phyloP scores from a whole-genome alignment of 352 stramenopile species.

The Phytophthora sojae region DNA sequence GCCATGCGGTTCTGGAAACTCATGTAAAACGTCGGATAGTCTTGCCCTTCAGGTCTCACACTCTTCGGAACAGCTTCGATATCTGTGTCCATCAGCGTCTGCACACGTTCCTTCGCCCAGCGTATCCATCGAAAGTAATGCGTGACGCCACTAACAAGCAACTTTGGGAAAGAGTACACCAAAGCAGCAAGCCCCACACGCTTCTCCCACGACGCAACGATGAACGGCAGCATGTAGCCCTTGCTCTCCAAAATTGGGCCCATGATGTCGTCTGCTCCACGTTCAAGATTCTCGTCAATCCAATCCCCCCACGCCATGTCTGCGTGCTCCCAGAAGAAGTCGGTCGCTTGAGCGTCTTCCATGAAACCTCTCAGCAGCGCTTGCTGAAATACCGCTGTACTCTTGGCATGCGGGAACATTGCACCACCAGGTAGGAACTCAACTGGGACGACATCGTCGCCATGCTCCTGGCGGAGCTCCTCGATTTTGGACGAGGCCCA shows the following conservation, averaged over 20 bases:
- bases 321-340: constrained; percentile 68
- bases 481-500: constrained; percentile 57
- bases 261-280: constrained; percentile 55
- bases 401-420: constrained; percentile 57
- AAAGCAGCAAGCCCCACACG: constrained; percentile 41
- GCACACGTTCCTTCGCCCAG: constrained; percentile 70
- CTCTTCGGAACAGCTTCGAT: constrained; percentile 37
- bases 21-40: constrained; percentile 69
- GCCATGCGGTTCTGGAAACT: constrained; percentile 66
- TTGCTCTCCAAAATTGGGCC: constrained; percentile 53
- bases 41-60: constrained; percentile 46
- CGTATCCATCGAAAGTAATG: constrained; percentile 81
- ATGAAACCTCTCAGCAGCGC: constrained; percentile 59
- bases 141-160: constrained; percentile 52
- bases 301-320: constrained; percentile 60
- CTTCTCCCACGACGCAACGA: constrained; percentile 76
- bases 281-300: constrained; percentile 57
- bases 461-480: constrained; percentile 8
- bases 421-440: constrained; percentile 42
- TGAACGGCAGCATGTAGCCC: constrained; percentile 72
- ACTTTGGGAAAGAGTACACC: constrained; percentile 65
- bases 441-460: constrained; percentile 29
- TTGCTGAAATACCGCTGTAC: constrained; percentile 62
- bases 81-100: constrained; percentile 55
- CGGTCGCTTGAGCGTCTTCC: constrained; percentile 47